These are phyloP conservation scores for Lentinus tigrinus DNA, from an alignment of 768 basidiomycete species.

Conservation along the genomic window DNA sequence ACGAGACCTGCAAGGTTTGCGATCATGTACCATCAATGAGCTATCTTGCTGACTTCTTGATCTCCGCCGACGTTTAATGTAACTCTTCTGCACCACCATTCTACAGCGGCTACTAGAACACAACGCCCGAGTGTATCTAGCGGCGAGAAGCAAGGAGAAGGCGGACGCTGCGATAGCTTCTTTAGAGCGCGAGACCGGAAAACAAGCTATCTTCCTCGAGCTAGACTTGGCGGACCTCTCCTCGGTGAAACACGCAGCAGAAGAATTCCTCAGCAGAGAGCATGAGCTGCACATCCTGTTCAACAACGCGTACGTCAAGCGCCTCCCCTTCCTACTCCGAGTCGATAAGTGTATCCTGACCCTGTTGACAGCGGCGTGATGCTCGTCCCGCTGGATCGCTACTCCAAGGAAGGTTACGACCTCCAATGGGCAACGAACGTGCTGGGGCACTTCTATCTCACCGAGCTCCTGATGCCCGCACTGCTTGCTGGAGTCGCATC, in stretches of 20 bases:
- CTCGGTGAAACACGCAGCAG: constrained; percentile 37
- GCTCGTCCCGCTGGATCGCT: constrained; percentile 38
- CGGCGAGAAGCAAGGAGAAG: constrained; percentile 45
- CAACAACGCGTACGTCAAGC: constrained; percentile 48
- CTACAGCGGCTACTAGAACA: constrained; percentile 49
- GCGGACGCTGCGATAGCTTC: constrained; percentile 50
- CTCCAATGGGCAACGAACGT: constrained; percentile 57
- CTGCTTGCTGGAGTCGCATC: constrained; percentile 40
- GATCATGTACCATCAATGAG: too few species aligned
- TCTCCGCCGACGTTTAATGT: too few species aligned
- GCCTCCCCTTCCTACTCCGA: neutral
- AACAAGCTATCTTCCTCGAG: constrained; percentile 40
- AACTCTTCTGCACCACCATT: too few species aligned
- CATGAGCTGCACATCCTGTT: constrained; percentile 46
- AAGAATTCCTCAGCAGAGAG: constrained; percentile 44
- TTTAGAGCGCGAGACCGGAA: constrained; percentile 45
- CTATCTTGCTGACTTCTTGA: too few species aligned
- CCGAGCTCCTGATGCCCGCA: constrained; percentile 48
- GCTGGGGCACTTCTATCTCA: constrained; percentile 34
- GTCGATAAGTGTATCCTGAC: too few species aligned
- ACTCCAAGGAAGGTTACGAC: constrained; percentile 51
- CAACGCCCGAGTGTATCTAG: constrained; percentile 69
- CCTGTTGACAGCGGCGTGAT: constrained; percentile 46
- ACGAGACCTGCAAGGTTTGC: constrained; percentile 48
- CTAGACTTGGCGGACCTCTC: constrained; percentile 43